These are phyloP conservation scores for Scytalidium lignicola DNA, from an alignment of 2,329 filamentous ascomycete genomes.

Conservation along the genomic window DNA sequence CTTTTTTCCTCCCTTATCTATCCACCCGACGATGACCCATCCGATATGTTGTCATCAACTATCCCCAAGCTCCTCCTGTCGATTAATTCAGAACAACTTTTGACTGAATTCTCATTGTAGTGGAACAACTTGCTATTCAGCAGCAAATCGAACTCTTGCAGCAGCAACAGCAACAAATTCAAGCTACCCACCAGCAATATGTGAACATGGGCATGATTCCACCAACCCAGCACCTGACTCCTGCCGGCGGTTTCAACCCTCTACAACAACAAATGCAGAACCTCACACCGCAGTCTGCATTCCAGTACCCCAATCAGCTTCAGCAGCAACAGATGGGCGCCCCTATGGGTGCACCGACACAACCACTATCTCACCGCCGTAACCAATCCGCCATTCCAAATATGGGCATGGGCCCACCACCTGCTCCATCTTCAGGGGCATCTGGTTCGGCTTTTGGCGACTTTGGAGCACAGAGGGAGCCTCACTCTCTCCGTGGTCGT, in stretches of 20 bases:
- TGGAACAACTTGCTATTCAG: slow-evolving; percentile 96
- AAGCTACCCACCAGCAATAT: slow-evolving; percentile 94
- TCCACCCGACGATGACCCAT: slow-evolving; percentile 1
- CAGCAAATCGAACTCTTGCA: slow-evolving; percentile 97
- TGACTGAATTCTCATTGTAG: slow-evolving; percentile 41
- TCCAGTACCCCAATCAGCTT: slow-evolving; percentile 82
- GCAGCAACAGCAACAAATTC: slow-evolving; percentile 96
- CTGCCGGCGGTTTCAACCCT: slow-evolving; percentile 67
- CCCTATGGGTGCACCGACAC: slow-evolving; percentile 69
- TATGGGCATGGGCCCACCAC: slow-evolving; percentile 82
- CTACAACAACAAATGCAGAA: slow-evolving; percentile 76
- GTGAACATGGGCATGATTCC: slow-evolving; percentile 95
- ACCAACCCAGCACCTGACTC: slow-evolving; percentile 73
- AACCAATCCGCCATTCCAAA: slow-evolving; percentile 96
- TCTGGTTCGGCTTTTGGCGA: slow-evolving; percentile 76
- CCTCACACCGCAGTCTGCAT: slow-evolving; percentile 72
- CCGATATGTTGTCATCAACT: slow-evolving; percentile 2
- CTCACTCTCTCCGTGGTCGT: slow-evolving; percentile 63
- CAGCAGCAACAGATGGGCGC: slow-evolving; percentile 67
- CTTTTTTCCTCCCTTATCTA: slow-evolving; percentile 2
- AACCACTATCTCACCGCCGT: slow-evolving; percentile 84
- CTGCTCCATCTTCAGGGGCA: slow-evolving; percentile 83
- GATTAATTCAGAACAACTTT: slow-evolving; percentile 13
- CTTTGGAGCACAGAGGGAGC: slow-evolving; percentile 57
- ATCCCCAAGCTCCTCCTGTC: slow-evolving; percentile 6